Percentiles rank a stretch among this genome's conserved stretches.
These are phyloP conservation scores for Bolboschoenoplectus hybrid DNA, from an alignment of 202 grass and related monocot species.

Conservation along the genomic window DNA sequence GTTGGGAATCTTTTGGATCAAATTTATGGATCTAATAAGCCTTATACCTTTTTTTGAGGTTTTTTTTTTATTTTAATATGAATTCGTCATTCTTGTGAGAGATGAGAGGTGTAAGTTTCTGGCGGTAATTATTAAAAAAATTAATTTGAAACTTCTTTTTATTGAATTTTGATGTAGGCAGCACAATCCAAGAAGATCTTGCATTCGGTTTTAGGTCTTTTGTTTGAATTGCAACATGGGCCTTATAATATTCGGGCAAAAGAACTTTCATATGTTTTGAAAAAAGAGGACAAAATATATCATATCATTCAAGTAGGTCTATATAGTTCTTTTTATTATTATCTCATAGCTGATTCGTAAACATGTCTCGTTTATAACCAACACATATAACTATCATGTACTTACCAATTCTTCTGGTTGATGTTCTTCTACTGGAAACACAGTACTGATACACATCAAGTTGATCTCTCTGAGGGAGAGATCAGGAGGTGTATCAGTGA, in stretches of 20 bases:
- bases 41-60: not conserved
- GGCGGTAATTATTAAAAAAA: not conserved
- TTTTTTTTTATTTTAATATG: slow-evolving; percentile 16
- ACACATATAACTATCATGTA: too few species aligned
- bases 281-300: not conserved
- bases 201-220: not conserved
- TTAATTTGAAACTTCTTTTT: not conserved
- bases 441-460: too few species aligned
- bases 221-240: not conserved
- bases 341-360: too few species aligned
- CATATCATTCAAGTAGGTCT: too few species aligned
- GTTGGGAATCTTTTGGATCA: not conserved
- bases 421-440: too few species aligned
- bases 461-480: not conserved
- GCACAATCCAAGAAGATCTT: not conserved
- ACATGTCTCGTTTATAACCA: too few species aligned
- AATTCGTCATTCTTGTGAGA: slow-evolving; percentile 25
- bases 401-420: too few species aligned
- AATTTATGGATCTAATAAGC: not conserved
- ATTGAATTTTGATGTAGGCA: not conserved
- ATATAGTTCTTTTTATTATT: too few species aligned
- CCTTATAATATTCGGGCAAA: not conserved
- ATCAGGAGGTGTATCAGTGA: not conserved
- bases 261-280: not conserved
- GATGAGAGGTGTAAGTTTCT: slow-evolving; percentile 3